Percentiles rank a stretch among this genome's conserved stretches.
phyloP scores from a whole-genome alignment of 2,329 filamentous ascomycete genomes.

The Apiospora kogelbergensis region DNA sequence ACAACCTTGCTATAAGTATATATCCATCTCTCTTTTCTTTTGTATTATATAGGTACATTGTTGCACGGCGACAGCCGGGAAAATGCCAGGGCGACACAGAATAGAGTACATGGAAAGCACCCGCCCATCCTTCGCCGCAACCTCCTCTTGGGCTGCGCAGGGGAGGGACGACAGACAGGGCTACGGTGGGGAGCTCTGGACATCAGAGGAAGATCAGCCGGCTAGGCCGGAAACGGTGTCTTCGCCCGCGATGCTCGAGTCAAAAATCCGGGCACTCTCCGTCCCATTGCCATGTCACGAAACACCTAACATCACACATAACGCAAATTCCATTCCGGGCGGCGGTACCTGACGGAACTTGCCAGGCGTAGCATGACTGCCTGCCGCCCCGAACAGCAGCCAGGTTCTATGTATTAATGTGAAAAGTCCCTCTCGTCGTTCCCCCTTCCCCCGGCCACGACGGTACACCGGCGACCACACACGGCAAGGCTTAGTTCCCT shows the following conservation, averaged over 20 bases:
- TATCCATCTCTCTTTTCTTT: not conserved
- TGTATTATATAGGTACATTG: not conserved
- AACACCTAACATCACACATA: not conserved
- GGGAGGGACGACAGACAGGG: not conserved
- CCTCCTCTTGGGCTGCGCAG: not conserved
- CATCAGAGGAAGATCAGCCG: not conserved
- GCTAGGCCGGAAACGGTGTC: not conserved
- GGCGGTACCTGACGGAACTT: not conserved
- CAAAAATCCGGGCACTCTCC: slow-evolving; percentile 1
- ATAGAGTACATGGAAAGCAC: not conserved
- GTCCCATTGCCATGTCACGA: slow-evolving; percentile 3
- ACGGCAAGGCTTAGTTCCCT: not conserved
- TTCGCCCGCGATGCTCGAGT: slow-evolving; percentile 1
- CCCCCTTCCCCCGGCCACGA: not conserved
- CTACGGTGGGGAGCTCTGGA: not conserved
- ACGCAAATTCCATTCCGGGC: not conserved
- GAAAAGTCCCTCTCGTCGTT: not conserved
- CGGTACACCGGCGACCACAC: not conserved
- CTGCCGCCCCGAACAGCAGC: not conserved
- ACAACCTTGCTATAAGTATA: not conserved
- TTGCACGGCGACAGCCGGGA: not conserved
- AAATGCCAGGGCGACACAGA: not conserved
- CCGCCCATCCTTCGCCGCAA: not conserved
- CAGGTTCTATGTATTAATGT: not conserved
- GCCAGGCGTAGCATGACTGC: not conserved